A percentile compares a stretch with the other conserved stretches of the same genome.
phyloP scores from a whole-genome alignment of 257 asterid genomes.

The Cynanchum wilfordii region DNA sequence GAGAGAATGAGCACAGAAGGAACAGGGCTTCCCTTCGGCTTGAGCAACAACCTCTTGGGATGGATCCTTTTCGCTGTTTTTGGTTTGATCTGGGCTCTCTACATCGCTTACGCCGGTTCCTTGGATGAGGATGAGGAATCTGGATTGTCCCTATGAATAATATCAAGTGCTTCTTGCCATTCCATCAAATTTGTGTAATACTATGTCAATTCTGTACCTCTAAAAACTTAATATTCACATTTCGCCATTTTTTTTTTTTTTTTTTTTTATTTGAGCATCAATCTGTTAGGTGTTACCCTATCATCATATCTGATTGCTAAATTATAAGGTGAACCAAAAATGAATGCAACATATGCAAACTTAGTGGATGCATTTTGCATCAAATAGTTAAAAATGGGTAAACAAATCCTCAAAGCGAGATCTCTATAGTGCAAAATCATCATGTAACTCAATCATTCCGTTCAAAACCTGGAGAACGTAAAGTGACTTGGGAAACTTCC shows the following conservation, averaged over 20 bases:
- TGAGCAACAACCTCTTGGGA: slow-evolving; percentile 81
- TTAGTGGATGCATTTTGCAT: neutral
- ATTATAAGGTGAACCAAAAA: neutral
- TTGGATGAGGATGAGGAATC: slow-evolving; percentile 96
- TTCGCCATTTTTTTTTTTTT: neutral
- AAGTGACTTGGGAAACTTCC: neutral
- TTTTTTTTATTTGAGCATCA: neutral
- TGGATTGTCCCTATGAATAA: slow-evolving; percentile 64
- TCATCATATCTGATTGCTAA: neutral
- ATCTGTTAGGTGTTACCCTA: neutral
- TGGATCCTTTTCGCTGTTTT: slow-evolving; percentile 82
- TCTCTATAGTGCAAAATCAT: no score
- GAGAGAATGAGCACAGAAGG: slow-evolving; percentile 97
- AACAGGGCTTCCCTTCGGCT: slow-evolving; percentile 89
- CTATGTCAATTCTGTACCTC: slow-evolving; percentile 5
- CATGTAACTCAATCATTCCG: neutral
- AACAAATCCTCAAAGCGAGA: neutral
- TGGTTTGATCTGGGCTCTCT: slow-evolving; percentile 77
- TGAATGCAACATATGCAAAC: neutral
- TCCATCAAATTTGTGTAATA: slow-evolving; percentile 16
- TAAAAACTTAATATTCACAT: neutral
- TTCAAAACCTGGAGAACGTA: neutral
- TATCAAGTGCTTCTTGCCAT: neutral
- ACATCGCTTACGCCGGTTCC: slow-evolving; percentile 41
- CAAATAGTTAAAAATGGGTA: neutral